Evolutionary conservation across 2,329 filamentous ascomycete genomes (phyloP).

Genomic region (Thelonectria olida): DNA sequence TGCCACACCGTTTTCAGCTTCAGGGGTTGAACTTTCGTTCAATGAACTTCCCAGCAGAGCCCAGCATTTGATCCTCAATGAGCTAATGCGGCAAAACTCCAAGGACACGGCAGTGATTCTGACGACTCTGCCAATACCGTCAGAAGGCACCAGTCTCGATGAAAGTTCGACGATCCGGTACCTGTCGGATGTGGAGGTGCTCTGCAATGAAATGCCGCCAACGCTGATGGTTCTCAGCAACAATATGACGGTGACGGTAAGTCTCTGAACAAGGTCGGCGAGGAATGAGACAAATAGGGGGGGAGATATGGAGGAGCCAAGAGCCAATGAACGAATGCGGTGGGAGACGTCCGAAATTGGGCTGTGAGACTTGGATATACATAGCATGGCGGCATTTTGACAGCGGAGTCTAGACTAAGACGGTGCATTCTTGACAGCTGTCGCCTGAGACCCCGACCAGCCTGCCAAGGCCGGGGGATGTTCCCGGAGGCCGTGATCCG

Average conservation of each 20-base stretch:
- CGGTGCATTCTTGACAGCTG: constrained; percentile 13
- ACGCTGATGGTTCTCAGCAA: constrained; percentile 85
- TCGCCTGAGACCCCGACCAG: neutral
- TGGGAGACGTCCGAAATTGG: constrained; percentile 5
- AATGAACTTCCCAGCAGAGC: constrained; percentile 87
- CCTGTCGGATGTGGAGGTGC: constrained; percentile 78
- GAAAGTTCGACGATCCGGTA: constrained; percentile 78
- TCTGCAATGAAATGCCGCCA: constrained; percentile 81
- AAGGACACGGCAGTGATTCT: constrained; percentile 79
- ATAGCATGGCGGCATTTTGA: constrained; percentile 9
- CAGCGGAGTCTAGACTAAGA: constrained; percentile 18
- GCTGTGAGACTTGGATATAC: constrained; percentile 3
- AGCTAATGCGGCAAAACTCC: constrained; percentile 77
- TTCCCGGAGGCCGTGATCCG: neutral
- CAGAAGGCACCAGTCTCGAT: constrained; percentile 77
- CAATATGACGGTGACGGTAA: constrained; percentile 88
- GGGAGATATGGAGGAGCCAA: neutral
- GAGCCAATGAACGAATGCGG: constrained; percentile 2
- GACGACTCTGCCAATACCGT: constrained; percentile 83
- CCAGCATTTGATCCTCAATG: constrained; percentile 87
- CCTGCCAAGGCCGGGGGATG: constrained; percentile 3
- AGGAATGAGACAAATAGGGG: constrained; percentile 4
- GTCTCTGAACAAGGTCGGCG: constrained; percentile 65
- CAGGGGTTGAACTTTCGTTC: constrained; percentile 78
- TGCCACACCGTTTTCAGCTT: constrained; percentile 62